Evolutionary conservation across 2,329 filamentous ascomycete species (phyloP), one percentile per base, ranked within the genome.

Genomic region (Boeremia exigua): DNA sequence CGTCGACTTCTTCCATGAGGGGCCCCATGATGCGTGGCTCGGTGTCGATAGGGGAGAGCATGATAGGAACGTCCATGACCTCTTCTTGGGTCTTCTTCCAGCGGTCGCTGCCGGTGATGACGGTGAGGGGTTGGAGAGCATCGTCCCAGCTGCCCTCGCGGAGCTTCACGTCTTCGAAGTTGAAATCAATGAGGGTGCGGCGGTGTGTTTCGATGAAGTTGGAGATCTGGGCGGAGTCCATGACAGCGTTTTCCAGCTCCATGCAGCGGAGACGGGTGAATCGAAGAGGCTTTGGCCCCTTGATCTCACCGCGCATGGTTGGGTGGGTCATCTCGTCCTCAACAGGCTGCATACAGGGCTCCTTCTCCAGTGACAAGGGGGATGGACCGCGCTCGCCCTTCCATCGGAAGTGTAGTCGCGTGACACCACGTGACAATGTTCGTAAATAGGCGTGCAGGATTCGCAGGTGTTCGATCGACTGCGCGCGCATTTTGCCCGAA

Each of bases 391-490:
- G 87, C 39, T 78, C 78, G 34, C 90, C 89, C 59, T 88, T 80
- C 92, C 92, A 96, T 54, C 85, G 84, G 75, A 96, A 96, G 53
- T 83, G 83, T 53, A 96, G 82, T 72, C 87, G 87, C 60, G 88
- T 87, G 1, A 95, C 80, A 29, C 77, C 81, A 5, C 81, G 79
- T 0, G 88, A 83, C 70, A 96, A 90, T 61, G 80, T 82, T 52
- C 89, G 85, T 60, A 96, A 82, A 71, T 92, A 96, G 65, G 91
- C 87, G 66, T 95, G 89, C 1, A 96, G 84, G 67, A 95, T 75
- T 49, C 77, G 78, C 38, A 79, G 64, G 17, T 80, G 86, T 76
- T 92, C 92, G 50, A 73, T 60, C 88, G 83, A 72, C 90, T 89
- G 74, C 86, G 29, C 84, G 79, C 15, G 87, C 37, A 84, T 84